Conservation (phyloP, 106 monocot species). For the Narthecium ossifragum region DNA sequence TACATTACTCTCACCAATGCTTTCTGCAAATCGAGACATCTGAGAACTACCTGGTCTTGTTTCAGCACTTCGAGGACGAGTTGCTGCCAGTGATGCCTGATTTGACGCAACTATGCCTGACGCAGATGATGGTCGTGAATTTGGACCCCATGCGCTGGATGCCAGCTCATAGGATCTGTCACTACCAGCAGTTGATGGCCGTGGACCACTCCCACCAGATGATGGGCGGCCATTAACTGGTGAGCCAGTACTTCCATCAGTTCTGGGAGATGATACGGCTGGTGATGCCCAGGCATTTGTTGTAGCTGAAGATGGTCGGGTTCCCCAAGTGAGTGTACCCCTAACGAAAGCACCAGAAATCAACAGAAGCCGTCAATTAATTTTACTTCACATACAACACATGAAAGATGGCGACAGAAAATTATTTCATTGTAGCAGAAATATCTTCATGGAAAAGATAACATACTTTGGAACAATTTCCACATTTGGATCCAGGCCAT, state of each 20-base stretch:
- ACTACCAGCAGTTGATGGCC: slow-evolving; percentile 90
- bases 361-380: too few relatives aligned
- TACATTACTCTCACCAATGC: slow-evolving; percentile 29
- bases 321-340: slow-evolving; percentile 96
- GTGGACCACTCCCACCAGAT: slow-evolving; percentile 67
- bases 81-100: slow-evolving; percentile 26
- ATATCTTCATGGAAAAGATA: background rate
- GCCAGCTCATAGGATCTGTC: slow-evolving; percentile 51
- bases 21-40: slow-evolving; percentile 71
- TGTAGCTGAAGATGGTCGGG: slow-evolving; percentile 29
- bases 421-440: too few relatives aligned
- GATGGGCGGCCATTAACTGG: slow-evolving; percentile 62
- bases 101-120: slow-evolving; percentile 57
- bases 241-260: slow-evolving; percentile 56
- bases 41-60: slow-evolving; percentile 84
- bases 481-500: slow-evolving; percentile 92
- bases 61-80: slow-evolving; percentile 96
- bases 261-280: slow-evolving; percentile 42
- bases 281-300: slow-evolving; percentile 76
- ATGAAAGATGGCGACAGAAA: background rate
- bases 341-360: slow-evolving; percentile 32
- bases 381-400: background rate
- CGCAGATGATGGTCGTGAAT: slow-evolving; percentile 82
- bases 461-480: slow-evolving; percentile 98
- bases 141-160: slow-evolving; percentile 56